phyloP scores from a whole-genome alignment of 2,329 filamentous ascomycete species.

The Talaromyces sp. region DNA sequence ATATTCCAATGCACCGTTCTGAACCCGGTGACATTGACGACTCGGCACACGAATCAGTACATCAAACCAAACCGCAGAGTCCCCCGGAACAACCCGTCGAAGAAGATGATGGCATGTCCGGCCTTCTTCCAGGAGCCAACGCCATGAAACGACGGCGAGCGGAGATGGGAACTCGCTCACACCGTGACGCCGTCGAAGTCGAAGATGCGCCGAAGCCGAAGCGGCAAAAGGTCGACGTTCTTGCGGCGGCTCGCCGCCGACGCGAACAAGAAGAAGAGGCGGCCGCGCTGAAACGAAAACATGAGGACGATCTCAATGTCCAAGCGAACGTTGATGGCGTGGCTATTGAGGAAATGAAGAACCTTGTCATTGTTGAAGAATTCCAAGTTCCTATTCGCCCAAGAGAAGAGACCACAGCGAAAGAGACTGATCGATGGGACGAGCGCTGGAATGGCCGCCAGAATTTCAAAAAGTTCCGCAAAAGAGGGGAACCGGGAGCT shows the following conservation, averaged over 20 bases:
- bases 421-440: slow-evolving; percentile 68
- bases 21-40: slow-evolving; percentile 18
- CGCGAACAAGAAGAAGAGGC: slow-evolving; percentile 52
- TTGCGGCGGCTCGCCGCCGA: slow-evolving; percentile 57
- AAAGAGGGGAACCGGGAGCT: slow-evolving; percentile 28
- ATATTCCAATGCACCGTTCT: slow-evolving; percentile 32
- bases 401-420: slow-evolving; percentile 27
- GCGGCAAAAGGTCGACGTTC: slow-evolving; percentile 62
- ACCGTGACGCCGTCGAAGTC: slow-evolving; percentile 24
- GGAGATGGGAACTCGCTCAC: slow-evolving; percentile 50
- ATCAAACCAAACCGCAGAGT: background rate
- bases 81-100: slow-evolving; percentile 17
- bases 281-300: slow-evolving; percentile 50
- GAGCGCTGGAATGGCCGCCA: slow-evolving; percentile 87
- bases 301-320: slow-evolving; percentile 64
- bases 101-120: slow-evolving; percentile 60
- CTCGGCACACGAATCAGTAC: background rate
- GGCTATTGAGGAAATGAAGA: slow-evolving; percentile 67
- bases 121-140: slow-evolving; percentile 70
- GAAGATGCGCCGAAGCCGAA: slow-evolving; percentile 41
- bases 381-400: slow-evolving; percentile 56
- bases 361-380: slow-evolving; percentile 70
- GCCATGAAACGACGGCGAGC: slow-evolving; percentile 74
- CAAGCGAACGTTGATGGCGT: slow-evolving; percentile 56
- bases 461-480: slow-evolving; percentile 85